Evolutionary conservation across 2,329 filamentous ascomycete species (phyloP), one percentile per base, ranked within the genome.

Genomic region (Calonectria naviculata): DNA sequence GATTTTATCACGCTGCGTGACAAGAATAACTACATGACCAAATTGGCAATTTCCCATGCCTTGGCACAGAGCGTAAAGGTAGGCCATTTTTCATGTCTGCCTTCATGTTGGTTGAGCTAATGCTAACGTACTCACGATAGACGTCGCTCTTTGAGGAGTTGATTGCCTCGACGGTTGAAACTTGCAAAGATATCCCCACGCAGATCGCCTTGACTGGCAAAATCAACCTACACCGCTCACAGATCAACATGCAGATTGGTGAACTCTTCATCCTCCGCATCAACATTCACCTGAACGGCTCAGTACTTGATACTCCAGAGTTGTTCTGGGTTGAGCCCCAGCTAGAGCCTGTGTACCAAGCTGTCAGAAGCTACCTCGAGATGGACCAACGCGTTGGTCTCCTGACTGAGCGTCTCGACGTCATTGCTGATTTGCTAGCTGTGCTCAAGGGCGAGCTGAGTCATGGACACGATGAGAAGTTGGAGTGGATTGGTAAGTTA

Each of bases 231-330:
- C 95, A 92, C 70, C 92, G 96, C 49, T 91, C 92, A 70, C 92
- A 98, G 82, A 98, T 99, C 87, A 98, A 98, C 87, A 98, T 98
- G 95, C 95, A 98, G 84, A 98, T 99, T 72, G 97, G 97, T 81
- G 95, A 99, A 85, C 90, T 99, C 65, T 99, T 99, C 84, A 98
- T 99, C 80, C 87, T 99, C 36, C 92, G 97, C 71, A 98, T 99
- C 85, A 98, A 97, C 83, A 98, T 99, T 80, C 97, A 99, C 84
- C 89, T 99, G 62, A 98, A 98, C 83, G 97, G 97, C 38, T 97
- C 94, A 34, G 95, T 99, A 7, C 92, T 99, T 44, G 97, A 99
- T 82, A 97, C 95, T 12, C 97, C 97, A 0, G 97, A 99, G 84
- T 89, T 99, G 47, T 98, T 99, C 89, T 99, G 97, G 97, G 94